Evolutionary conservation across 169 alveolate species (phyloP), one percentile per base, ranked within the genome.

Genomic region (Plasmodium sp.): DNA sequence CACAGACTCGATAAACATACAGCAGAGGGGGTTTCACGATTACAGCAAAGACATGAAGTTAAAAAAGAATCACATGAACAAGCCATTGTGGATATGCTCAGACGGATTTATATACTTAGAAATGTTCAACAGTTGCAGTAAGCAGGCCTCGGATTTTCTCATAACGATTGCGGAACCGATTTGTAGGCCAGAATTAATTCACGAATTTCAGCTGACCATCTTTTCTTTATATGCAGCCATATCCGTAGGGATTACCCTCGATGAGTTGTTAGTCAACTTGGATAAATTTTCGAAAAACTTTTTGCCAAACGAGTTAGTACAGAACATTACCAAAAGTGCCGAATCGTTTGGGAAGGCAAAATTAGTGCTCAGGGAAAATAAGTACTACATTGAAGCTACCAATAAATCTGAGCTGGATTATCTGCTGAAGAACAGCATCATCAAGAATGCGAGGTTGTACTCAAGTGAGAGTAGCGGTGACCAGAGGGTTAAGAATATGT

Each of bases 151-250:
- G 73, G 99, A 99, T 83, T 99, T 99, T 93, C 96, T 99, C 79
- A 98, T 98, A 77, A 99, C 99, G 2, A 98, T 99, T 27, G 99
- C 99, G n/a, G 99, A 99, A 93, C 99, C 99, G 7, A 96, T 98
- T 7, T 97, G 99, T 81, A 84, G 99, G 39, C 99, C 99, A 27
- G 99, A 98, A 80, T 95, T 97, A 94, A 97, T 99, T 80, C 99
- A 99, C 96, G 99, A 99, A 96, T 99, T 98, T 96, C 99, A 97
- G 92, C 95, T 94, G 81, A 97, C 98, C 0, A 95, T 97, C 14
- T 98, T 97, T 96, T 98, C 99, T 0, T 96, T 99, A 56, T 97
- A 99, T 96, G 99, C 99, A 22, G 99, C 99, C 1, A 98, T 99
- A 83, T 97, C 99, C 27, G 98, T 99, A 71, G 99, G 99, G 36